Evolutionary conservation across 169 alveolate genomes (phyloP), one percentile per base, ranked within the genome.

Genomic region (Babesia bovis): DNA sequence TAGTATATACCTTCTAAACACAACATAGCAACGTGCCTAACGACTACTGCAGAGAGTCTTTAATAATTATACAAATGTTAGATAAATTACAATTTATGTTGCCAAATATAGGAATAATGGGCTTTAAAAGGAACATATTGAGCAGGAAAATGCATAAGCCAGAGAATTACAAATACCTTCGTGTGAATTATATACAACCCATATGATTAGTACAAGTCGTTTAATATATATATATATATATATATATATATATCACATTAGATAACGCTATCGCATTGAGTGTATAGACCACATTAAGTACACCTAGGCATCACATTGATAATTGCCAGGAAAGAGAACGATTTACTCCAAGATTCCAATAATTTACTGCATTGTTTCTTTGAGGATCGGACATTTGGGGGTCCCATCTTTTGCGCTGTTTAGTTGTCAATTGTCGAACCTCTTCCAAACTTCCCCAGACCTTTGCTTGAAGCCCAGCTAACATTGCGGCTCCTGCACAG

Each of bases 401-500:
- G 35, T 21, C 56, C 90, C 70, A 92, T 52, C 41, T 70, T 19
- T 36, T 40, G 12, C 58, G 45, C 51, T 84, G 63, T 10, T 59
- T 55, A 26, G 83, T 28, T 23, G 77, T 72, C 26, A 87, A 41
- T 28, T 79, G 58, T 55, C 83, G 71, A 7, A 87, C 90, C 32
- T 78, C 78, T 17, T 83, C 90, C 42, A 90, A 21, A 66, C 67
- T 40, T 12, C 77, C 50, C 96, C 95, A 92, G 36, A 87, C 60
- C 38, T 86, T 88, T 2, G 66, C 86, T 32, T 85, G 90, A 6
- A 94, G 19, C 4, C 97, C 97, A 30, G 97, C 97, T 32, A 92
- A 77, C 26, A 91, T 84, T 21, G 96, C 97, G 7, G 97, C 97
- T 17, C 97, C 97, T 26, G 87, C 65, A 19, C 94, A 91, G 17